Conservation (phyloP, 2,329 filamentous ascomycete genomes). For the Aspergillus brunneoviolaceus region DNA sequence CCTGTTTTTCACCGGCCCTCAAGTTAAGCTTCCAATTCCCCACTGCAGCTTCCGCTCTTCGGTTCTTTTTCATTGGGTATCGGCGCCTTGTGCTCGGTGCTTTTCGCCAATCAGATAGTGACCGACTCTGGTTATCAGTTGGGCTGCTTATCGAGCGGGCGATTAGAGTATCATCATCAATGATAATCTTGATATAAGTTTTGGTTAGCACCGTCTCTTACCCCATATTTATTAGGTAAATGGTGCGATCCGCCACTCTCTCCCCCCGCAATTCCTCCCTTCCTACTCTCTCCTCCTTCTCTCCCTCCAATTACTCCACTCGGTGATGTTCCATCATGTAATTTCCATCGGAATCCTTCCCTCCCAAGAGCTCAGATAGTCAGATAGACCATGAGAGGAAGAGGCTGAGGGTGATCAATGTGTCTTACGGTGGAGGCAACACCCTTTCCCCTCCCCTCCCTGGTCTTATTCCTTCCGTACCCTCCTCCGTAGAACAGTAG, state of each 20-base stretch:
- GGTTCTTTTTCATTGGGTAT: constrained; percentile 8
- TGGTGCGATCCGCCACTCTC: constrained; percentile 6
- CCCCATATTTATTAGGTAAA: constrained; percentile 30
- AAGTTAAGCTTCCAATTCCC: background rate
- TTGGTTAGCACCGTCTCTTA: constrained; percentile 8
- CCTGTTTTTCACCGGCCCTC: constrained; percentile 5
- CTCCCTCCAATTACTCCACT: background rate
- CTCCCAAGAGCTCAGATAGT: too few relatives aligned
- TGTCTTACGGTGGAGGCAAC: background rate
- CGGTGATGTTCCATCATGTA: too few relatives aligned
- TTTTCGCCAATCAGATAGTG: constrained; percentile 4
- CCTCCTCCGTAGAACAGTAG: background rate
- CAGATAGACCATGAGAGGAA: too few relatives aligned
- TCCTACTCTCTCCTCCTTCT: background rate
- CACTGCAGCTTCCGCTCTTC: background rate
- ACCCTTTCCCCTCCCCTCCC: too few relatives aligned
- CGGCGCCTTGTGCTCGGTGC: constrained; percentile 12
- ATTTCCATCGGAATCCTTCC: too few relatives aligned
- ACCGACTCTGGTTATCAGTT: background rate
- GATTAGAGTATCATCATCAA: background rate
- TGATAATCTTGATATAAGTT: background rate
- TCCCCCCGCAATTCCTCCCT: constrained; percentile 6
- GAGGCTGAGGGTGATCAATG: too few relatives aligned
- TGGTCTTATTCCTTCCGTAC: background rate
- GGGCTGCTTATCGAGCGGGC: background rate